Evolutionary conservation across 441 rosid genomes (phyloP), one percentile per base, ranked within the genome.

Genomic region (Bruguiera hainesii): DNA sequence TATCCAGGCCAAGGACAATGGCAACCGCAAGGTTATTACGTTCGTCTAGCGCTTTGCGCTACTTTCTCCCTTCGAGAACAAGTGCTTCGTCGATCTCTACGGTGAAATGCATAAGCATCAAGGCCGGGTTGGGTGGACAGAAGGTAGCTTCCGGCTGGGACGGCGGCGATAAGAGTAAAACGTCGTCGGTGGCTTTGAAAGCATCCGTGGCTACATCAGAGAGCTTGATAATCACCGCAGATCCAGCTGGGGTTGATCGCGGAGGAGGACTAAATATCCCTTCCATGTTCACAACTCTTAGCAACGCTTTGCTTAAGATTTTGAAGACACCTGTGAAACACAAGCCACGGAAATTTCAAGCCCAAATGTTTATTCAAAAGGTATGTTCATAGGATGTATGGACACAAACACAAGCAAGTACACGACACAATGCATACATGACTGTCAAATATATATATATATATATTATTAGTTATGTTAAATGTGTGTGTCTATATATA

Each of bases 341-440:
- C 55, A 72, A 46, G 63, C 61, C 80, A 16, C 35, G 69, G 83
- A 83, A 61, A 63, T 61, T 72, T 5, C 77, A 78, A 28, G 61
- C 77, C 62, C 90, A 90, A 71, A 68, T 65, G 71, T 28, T 81
- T 64, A 48, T 83, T 60, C 85, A 91, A 76, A 89, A 73, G 83
- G 91, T 87, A 78, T 19, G 63, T 69, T n/a, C 2, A 10, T 9
- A 11, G 46, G 46, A 3, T 10, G 46, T 11, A 2, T 2, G 46
- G 46, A 37, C 46, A 37, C 3, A 11, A 37, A 37, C 15, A 3
- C 3, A 3, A 2, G 4, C 15, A 37, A 7, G 9, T 0, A 33
- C 37, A 33, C 37, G 7, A 31, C 33, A 35, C 39, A 9, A 35
- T 1, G 8, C 2, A 9, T 35, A 35, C 39, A 35, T 35, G 39